Conservation (phyloP, 352 stramenopile species). For the Globisporangium yorkense region DNA sequence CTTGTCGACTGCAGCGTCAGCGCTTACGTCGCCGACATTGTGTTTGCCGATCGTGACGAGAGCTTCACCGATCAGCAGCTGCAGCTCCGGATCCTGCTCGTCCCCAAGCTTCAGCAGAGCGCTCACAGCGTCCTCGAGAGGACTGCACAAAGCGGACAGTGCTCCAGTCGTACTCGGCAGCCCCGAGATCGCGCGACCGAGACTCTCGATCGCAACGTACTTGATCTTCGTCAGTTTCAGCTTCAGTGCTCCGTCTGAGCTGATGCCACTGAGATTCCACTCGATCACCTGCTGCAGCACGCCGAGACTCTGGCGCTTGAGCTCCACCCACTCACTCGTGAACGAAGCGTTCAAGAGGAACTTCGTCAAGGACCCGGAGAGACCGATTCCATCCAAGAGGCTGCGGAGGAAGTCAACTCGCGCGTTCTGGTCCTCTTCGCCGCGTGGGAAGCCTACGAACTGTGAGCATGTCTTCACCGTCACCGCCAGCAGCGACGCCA, state of each 20-base stretch:
- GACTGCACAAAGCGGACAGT: not conserved
- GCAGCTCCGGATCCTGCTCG: conserved; percentile 32
- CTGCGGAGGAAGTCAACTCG: conserved; percentile 32
- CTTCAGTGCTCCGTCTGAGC: conserved; percentile 36
- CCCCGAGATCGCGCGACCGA: conserved; percentile 23
- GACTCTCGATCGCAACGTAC: conserved; percentile 32
- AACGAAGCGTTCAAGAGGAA: conserved; percentile 16
- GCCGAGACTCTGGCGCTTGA: conserved; percentile 25
- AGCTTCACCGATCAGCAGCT: conserved; percentile 45
- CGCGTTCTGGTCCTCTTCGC: conserved; percentile 34
- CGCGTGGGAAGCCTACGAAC: conserved; percentile 29
- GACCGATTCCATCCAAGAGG: conserved; percentile 33
- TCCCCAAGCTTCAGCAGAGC: conserved; percentile 20
- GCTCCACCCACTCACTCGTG: conserved; percentile 22
- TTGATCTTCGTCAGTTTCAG: conserved; percentile 34
- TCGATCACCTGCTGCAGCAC: conserved; percentile 28
- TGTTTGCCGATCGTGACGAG: conserved; percentile 51
- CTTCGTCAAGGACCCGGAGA: conserved; percentile 21
- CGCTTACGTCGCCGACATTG: conserved; percentile 13
- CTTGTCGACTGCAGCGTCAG: not conserved
- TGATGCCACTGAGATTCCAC: conserved; percentile 33
- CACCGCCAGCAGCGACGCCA: conserved; percentile 19
- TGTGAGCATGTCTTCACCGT: conserved; percentile 24
- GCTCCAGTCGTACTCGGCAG: conserved; percentile 14
- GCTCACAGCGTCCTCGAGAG: conserved; percentile 22